Base-by-base conservation (phyloP, 805 yeast genomes). In the Lachancea nothofagi region DNA sequence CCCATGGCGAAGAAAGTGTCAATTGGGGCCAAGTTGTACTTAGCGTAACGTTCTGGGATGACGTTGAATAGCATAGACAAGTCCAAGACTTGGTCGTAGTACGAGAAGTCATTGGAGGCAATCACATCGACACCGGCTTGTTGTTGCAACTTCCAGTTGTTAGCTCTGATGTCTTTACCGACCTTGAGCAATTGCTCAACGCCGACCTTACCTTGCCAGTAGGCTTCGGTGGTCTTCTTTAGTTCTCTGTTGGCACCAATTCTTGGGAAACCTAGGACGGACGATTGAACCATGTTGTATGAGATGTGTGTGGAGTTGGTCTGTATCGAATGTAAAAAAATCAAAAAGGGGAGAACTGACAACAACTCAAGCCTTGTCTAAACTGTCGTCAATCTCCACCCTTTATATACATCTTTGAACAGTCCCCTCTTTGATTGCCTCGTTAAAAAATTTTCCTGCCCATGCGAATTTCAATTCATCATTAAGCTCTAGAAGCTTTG, bases 191-290 rank as follows among this genome's bases (percentile, higher is more conserved):
- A 80, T 62, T 87, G 95, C 47, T 85, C 97, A 51, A 77, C 84
- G 49, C 83, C 60, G 60, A 81, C 81, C 75, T 89, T 90, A 67
- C 97, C 97, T 56, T 78, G 68, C 98, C 98, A 93, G 90, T 93
- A 93, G 67, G 95, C 84, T 76, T 93, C 98, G 57, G 98, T 93
- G 70, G 87, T 86, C 74, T 93, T 93, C 77, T 93, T 93, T 71
- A 93, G 82, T 77, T 93, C 98, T 80, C 98, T 93, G 77, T 88
- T 88, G 61, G 96, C 93, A 64, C 98, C 98, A 65, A 90, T 93
- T 78, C 98, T 93, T 74, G 98, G 98, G 93, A 93, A 93, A 70
- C 98, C 98, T 73, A 93, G 80, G 60, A 93, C 94, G 65, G 96
- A 80, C 51, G 97, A 90, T 72, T 82, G 82, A 71, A 90, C 97